Percentiles rank a stretch among this genome's conserved stretches.
Conservation (phyloP, 768 basidiomycete species). For the Tricholoma saponaceum region DNA sequence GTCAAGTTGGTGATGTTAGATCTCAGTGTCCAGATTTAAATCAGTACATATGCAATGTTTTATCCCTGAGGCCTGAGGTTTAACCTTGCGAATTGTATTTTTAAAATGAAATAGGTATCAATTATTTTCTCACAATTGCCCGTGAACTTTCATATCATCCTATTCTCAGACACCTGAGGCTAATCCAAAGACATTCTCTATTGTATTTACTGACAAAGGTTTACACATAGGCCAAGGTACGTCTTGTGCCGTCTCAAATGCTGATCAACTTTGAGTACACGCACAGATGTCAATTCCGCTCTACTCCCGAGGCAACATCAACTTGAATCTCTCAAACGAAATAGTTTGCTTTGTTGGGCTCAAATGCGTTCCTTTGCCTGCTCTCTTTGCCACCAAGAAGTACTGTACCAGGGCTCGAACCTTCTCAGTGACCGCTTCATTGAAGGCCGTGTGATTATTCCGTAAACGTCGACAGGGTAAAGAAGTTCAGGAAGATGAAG, state of each 20-base stretch:
- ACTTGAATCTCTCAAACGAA: background rate
- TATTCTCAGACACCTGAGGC: too few species aligned
- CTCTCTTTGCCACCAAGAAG: background rate
- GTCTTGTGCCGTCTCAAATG: slow-evolving; percentile 18
- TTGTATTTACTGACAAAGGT: background rate
- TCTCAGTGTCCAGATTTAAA: too few species aligned
- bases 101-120: too few species aligned
- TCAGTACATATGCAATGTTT: too few species aligned
- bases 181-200: too few species aligned
- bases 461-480: background rate
- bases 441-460: background rate
- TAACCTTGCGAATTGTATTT: too few species aligned
- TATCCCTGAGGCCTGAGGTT: too few species aligned
- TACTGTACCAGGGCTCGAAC: background rate
- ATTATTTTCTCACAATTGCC: too few species aligned
- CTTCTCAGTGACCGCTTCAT: background rate
- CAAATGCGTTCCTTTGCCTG: background rate
- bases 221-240: background rate
- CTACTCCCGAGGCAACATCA: background rate
- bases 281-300: background rate
- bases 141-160: too few species aligned
- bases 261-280: slow-evolving; percentile 10
- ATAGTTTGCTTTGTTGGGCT: background rate
- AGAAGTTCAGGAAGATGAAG: background rate
- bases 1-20: too few species aligned